These are phyloP conservation scores for Chlorella sp. DNA, from an alignment of 139 green algal genomes.

Conservation along the genomic window DNA sequence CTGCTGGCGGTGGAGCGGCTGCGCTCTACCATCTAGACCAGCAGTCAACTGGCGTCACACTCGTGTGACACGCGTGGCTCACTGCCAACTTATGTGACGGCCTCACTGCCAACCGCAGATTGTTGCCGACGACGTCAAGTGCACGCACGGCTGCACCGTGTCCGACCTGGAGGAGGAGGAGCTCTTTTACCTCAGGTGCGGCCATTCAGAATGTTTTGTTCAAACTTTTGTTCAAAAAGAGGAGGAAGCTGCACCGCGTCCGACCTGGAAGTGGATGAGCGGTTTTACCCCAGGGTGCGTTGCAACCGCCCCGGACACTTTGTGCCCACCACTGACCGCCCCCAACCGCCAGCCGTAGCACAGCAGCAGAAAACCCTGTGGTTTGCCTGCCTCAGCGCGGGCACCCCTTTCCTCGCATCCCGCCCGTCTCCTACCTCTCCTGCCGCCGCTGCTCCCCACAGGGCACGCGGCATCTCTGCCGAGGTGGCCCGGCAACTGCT, in stretches of 20 bases:
- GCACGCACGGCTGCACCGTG: conserved; percentile 97
- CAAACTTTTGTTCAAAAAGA: neutral
- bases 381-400: too few relatives aligned
- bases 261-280: neutral
- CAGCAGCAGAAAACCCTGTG: too few relatives aligned
- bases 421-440: neutral
- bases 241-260: neutral
- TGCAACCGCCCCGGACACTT: too few relatives aligned
- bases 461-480: conserved; percentile 80
- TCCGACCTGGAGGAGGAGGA: conserved; percentile 97
- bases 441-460: conserved; percentile 27
- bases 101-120: conserved; percentile 74
- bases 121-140: conserved; percentile 99
- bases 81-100: too few relatives aligned
- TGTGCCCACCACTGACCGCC: too few relatives aligned
- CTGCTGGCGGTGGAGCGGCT: neutral
- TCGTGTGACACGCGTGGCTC: too few relatives aligned
- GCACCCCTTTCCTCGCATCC: too few relatives aligned
- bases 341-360: too few relatives aligned
- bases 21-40: neutral
- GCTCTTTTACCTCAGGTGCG: conserved; percentile 96
- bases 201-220: neutral
- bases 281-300: neutral
- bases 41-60: too few relatives aligned
- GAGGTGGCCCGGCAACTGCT: conserved; percentile 78